Percentiles rank a stretch among this genome's conserved stretches.
phyloP scores from a whole-genome alignment of 2,329 filamentous ascomycete species.

The Neonectria punicea region DNA sequence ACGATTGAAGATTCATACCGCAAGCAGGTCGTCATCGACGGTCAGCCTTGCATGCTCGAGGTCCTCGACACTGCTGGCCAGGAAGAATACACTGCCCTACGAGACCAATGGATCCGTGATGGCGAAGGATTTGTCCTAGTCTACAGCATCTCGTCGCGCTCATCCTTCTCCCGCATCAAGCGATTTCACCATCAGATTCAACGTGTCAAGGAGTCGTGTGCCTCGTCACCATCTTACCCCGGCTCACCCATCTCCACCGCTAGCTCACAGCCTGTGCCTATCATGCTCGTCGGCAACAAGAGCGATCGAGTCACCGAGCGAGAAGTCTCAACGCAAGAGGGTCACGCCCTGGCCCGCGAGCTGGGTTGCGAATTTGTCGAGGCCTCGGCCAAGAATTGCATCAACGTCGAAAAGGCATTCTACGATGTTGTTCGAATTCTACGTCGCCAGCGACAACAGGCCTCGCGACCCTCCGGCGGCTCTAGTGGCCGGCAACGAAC shows the following conservation, averaged over 20 bases:
- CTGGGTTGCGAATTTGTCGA: conserved; percentile 97
- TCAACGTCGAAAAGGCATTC: conserved; percentile 98
- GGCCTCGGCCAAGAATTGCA: conserved; percentile 96
- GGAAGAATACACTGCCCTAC: conserved; percentile 96
- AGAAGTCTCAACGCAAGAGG: conserved; percentile 96
- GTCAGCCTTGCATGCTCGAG: conserved; percentile 96
- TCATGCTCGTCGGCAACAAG: conserved; percentile 99
- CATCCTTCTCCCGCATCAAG: conserved; percentile 94
- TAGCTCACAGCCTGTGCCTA: conserved; percentile 77
- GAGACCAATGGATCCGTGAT: conserved; percentile 98
- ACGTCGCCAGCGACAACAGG: conserved; percentile 79
- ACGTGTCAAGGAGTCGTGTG: conserved; percentile 91
- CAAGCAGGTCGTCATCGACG: conserved; percentile 92
- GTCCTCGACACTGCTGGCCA: conserved; percentile 97
- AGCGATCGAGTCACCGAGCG: conserved; percentile 95
- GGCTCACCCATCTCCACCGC: conserved; percentile 75
- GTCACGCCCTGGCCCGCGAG: conserved; percentile 88
- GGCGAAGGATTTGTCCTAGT: conserved; percentile 97
- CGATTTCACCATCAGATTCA: conserved; percentile 97
- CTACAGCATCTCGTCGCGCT: conserved; percentile 97
- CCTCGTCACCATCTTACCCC: conserved; percentile 79
- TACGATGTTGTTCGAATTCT: conserved; percentile 96
- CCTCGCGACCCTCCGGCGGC: conserved; percentile 52
- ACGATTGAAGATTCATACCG: conserved; percentile 90
- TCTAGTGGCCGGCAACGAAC: conserved; percentile 52